phyloP scores from a whole-genome alignment of 1,284 basidiomycete genomes.

The Austroboletus sp. region DNA sequence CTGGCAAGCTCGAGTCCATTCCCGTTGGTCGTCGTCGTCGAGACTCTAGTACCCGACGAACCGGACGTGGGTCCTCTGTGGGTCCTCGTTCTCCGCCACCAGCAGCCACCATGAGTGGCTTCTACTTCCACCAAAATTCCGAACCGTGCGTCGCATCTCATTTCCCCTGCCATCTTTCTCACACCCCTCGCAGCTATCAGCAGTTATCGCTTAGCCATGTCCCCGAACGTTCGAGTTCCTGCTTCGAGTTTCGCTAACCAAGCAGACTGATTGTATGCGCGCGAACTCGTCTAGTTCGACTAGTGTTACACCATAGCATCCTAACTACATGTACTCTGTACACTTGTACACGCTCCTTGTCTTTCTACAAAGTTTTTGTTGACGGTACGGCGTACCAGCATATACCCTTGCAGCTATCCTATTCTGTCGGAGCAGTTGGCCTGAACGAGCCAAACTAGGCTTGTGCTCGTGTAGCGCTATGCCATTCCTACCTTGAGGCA shows the following conservation, averaged over 20 bases:
- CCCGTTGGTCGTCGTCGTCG: constrained; percentile 37
- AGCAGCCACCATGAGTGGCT: constrained; percentile 75
- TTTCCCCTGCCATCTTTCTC: constrained; percentile 9
- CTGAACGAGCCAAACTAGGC: too few relatives aligned
- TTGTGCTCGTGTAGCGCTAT: too few relatives aligned
- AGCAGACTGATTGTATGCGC: constrained; percentile 22
- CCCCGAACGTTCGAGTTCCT: constrained; percentile 49
- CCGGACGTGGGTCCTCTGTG: constrained; percentile 36
- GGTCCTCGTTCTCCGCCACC: constrained; percentile 38
- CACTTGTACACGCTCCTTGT: constrained; percentile 8
- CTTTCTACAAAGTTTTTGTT: neutral
- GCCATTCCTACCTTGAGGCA: too few relatives aligned
- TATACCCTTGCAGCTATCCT: neutral
- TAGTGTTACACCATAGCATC: constrained; percentile 21
- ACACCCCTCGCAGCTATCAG: constrained; percentile 47
- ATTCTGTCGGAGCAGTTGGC: neutral
- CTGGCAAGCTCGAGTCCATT: constrained; percentile 33
- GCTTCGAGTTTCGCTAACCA: constrained; percentile 66
- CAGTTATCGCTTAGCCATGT: constrained; percentile 57
- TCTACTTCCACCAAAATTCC: constrained; percentile 89
- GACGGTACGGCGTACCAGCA: neutral
- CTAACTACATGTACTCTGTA: constrained; percentile 22
- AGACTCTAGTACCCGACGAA: constrained; percentile 41
- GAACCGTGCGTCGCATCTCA: constrained; percentile 60
- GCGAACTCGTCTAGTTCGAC: constrained; percentile 11